Evolutionary conservation across 352 stramenopile species (phyloP), one percentile per base, ranked within the genome.

Genomic region (Phytophthora capsici): DNA sequence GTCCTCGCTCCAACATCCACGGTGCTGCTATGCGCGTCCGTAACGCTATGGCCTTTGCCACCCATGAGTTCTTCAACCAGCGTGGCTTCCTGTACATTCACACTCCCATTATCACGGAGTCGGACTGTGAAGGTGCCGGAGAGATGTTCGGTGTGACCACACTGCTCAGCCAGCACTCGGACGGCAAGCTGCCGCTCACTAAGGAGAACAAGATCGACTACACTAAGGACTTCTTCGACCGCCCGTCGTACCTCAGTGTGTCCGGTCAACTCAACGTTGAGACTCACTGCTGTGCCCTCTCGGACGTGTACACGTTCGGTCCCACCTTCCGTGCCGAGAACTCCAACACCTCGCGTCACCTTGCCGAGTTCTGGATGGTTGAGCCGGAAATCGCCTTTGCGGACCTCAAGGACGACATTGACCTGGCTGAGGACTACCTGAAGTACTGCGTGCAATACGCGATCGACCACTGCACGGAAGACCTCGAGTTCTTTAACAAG

Each of bases 241-340:
- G 85, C 23, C 82, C 85, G 14, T 84, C 87, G 25, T 97, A 73
- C 77, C 78, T 98, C 9, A 98, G 91, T 57, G 98, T 99, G 1
- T 98, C 93, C n/a, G 95, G 95, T n/a, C 96, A 99, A 75, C 83
- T 98, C n/a, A 97, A 98, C 62, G 94, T 98, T 3, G 95, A 98
- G 78, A 98, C 91, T 38, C 89, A 98, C 76, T 93, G 89, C 71
- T 97, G 88, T 57, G 90, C 93, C 8, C 69, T 94, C 19, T 89
- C 80, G 63, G 80, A 94, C 57, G 82, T 90, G 53, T 99, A 99
- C 78, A 99, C 97, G 28, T 99, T 99, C 73, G 98, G 98, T 16
- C 98, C 98, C 19, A 99, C 98, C 43, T 99, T 99, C 77, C 93
- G 98, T 32, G 98, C 98, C 10, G 98, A 99, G 86, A 99, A 99